Evolutionary conservation across 805 yeast genomes (phyloP), one percentile per base, ranked within the genome.

Genomic region (Starmerella floricola): DNA sequence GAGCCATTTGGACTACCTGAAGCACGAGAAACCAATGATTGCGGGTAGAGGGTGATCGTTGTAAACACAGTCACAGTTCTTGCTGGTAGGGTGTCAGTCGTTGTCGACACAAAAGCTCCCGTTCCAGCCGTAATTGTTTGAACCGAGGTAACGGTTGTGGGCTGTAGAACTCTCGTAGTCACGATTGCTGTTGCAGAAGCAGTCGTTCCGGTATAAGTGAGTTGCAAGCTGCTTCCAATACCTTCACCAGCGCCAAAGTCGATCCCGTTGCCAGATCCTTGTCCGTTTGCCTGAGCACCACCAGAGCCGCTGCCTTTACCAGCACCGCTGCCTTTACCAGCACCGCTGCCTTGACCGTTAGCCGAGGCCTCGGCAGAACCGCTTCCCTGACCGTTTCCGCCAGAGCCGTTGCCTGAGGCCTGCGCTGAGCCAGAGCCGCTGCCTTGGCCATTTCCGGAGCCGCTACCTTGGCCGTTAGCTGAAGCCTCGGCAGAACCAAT

Each of bases 231-330:
- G 18, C 37, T 34, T 34, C 37, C 37, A n/a, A 19, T 13, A 13
- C 28, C n/a, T 8, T 19, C 17, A 4, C 28, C 37, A 24, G 28
- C 27, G 17, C 37, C 37, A 13, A 11, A 12, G 6, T 19, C 37
- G 17, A 4, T 34, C 6, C 28, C 33, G 19, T 30, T 30, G 24
- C 35, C 18, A 10, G 15, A 15, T 11, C 33, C 33, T 6, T 38
- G 5, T 8, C 40, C 27, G 5, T 36, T 28, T 8, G 36, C 40
- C n/a, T n/a, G 18, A 15, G 17, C 38, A 11, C 16, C 8, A 18
- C 38, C 30, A 19, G 36, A 31, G 16, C 38, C 36, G 10, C 21
- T 6, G 13, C 30, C 36, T 19, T 28, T 15, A 15, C 40, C 37
- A n/a, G 37, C 24, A 20, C 28, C 40, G n/a, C 27, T 19, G 27